Base-by-base conservation (phyloP, 1,284 basidiomycete genomes). In the Peniophora sp. region DNA sequence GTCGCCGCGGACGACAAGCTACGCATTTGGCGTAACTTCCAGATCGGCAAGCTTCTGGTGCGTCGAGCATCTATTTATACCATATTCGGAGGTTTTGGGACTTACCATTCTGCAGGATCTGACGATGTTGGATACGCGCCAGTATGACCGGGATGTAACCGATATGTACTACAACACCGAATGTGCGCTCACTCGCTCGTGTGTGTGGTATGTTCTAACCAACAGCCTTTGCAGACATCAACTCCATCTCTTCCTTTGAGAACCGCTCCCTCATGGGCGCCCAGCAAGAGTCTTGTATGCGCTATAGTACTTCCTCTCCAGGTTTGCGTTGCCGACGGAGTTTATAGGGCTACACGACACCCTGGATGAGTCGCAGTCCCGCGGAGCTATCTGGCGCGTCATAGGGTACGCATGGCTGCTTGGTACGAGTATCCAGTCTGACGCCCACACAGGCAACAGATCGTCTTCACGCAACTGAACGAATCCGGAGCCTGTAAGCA, bases 11-110 rank as follows among this genome's bases (percentile, higher is more conserved):
- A 75, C 49, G 81, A 85, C 59, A 72, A 79, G 56, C 71, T 84
- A 12, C 70, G 82, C 12, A 83, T 85, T 55, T 86, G 81, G 81
- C 72, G 83, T 35, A 79, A 78, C 59, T 83, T 84, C 69, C 74
- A 80, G 60, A 74, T 83, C 25, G 82, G 81, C 45, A 77, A 79
- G 59, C 69, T 85, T 10, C 58, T 80, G 55, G 65, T 65, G 45
- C 47, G 61, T 52, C 22, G 16, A 19, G 41, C 20, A 27, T 36
- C 6, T 43, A 11, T 23, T n/a, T n/a, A 23, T 19, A 11, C 11
- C 14, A 6, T 16, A 2, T 12, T 3, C 43, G 3, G 3, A 9
- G 24, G 2, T 8, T 25, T 17, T 41, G 25, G 5, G 32, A 48
- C 24, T 22, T 32, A 16, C 19, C 8, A 41, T 50, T 22, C 35